phyloP scores from a whole-genome alignment of 2,329 filamentous ascomycete genomes.

The Colletotrichum tamarilloi region DNA sequence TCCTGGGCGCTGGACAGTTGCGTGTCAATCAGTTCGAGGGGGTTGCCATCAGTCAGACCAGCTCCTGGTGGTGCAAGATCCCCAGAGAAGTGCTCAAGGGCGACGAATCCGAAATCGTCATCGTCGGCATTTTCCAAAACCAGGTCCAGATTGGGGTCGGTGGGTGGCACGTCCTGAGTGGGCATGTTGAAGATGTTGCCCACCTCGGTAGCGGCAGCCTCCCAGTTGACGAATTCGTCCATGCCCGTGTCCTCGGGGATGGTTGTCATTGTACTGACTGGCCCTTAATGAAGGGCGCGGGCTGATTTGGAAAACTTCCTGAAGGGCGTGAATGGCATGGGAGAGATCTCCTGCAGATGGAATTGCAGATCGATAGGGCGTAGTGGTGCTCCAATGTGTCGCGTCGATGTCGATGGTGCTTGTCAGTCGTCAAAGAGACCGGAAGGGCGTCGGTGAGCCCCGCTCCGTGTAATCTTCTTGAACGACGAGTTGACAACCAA shows the following conservation, averaged over 20 bases:
- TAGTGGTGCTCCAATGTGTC: background rate
- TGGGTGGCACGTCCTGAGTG: conserved; percentile 48
- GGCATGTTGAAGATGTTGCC: conserved; percentile 46
- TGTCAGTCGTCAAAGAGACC: conserved; percentile 18
- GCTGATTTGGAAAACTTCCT: conserved; percentile 3
- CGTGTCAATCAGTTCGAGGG: background rate
- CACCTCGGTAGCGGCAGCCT: conserved; percentile 56
- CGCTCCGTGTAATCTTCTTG: conserved; percentile 22
- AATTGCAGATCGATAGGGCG: conserved; percentile 23
- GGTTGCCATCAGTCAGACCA: background rate
- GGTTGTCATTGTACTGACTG: conserved; percentile 43
- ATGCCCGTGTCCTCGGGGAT: conserved; percentile 65
- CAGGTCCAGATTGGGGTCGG: conserved; percentile 60
- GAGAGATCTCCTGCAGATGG: conserved; percentile 10
- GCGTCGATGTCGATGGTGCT: conserved; percentile 8
- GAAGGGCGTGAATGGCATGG: conserved; percentile 32
- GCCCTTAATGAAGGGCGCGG: conserved; percentile 28
- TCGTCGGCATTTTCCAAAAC: conserved; percentile 66
- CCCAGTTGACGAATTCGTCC: conserved; percentile 75
- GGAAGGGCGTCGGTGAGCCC: conserved; percentile 27
- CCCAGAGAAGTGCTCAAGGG: conserved; percentile 66
- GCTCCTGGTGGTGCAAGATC: conserved; percentile 50
- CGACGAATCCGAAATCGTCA: conserved; percentile 70
- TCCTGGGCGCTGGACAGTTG: conserved; percentile 4
- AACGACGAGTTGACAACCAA: background rate